phyloP scores from a whole-genome alignment of 2,329 filamentous ascomycete species.

The Penicillium decumbens region DNA sequence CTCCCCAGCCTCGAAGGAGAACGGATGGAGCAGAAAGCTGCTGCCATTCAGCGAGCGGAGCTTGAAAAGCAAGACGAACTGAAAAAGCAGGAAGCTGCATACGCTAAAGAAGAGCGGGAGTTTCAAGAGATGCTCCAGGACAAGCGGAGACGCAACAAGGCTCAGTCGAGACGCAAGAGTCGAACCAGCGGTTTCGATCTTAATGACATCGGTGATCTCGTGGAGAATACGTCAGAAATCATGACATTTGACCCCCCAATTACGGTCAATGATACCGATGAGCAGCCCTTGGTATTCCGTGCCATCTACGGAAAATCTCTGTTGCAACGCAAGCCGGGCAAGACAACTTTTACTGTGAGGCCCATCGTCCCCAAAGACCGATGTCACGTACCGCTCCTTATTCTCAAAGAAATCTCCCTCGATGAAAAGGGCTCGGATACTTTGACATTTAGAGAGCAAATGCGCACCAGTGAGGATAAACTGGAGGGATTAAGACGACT shows the following conservation, averaged over 20 bases:
- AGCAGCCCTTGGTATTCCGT: conserved; percentile 63
- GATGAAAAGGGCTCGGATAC: conserved; percentile 55
- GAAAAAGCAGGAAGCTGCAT: conserved; percentile 40
- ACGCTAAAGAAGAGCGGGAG: conserved; percentile 39
- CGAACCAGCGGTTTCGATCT: conserved; percentile 32
- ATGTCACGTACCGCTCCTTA: conserved; percentile 57
- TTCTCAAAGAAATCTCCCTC: conserved; percentile 67
- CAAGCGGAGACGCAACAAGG: conserved; percentile 38
- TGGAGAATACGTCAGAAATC: conserved; percentile 34
- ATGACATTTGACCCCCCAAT: conserved; percentile 44
- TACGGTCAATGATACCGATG: conserved; percentile 58
- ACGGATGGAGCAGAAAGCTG: conserved; percentile 74
- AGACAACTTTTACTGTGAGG: conserved; percentile 63
- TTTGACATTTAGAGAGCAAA: conserved; percentile 65
- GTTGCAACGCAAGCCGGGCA: conserved; percentile 61
- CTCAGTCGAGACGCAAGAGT: conserved; percentile 39
- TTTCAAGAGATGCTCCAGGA: conserved; percentile 39
- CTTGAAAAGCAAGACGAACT: conserved; percentile 49
- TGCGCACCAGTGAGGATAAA: conserved; percentile 70
- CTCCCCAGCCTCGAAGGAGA: conserved; percentile 87
- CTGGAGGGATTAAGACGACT: conserved; percentile 71
- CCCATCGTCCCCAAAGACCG: conserved; percentile 57
- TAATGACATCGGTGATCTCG: conserved; percentile 25
- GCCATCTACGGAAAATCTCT: conserved; percentile 66
- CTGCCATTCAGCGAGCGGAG: conserved; percentile 54